phyloP scores from a whole-genome alignment of 2,329 filamentous ascomycete species.

The Dactylellina sp. region DNA sequence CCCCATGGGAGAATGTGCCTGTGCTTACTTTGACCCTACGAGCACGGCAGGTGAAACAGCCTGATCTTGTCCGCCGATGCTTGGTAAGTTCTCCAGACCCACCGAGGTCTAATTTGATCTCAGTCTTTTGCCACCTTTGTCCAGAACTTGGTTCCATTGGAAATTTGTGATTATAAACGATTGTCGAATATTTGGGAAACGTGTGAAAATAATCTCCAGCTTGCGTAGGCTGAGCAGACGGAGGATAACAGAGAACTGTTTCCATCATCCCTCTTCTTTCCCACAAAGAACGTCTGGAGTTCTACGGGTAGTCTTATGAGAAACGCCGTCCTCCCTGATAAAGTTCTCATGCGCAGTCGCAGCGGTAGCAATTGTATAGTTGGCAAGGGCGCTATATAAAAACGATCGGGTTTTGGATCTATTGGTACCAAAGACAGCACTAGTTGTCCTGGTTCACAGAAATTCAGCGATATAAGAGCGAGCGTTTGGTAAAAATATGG shows the following conservation, averaged over 20 bases:
- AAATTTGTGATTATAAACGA: slow-evolving; percentile 36
- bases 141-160: slow-evolving; percentile 40
- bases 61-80: slow-evolving; percentile 90
- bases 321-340: not conserved
- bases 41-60: slow-evolving; percentile 90
- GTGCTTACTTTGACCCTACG: slow-evolving; percentile 80
- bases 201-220: slow-evolving; percentile 30
- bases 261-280: slow-evolving; percentile 40
- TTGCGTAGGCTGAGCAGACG: slow-evolving; percentile 16
- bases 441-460: too few species aligned
- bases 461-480: not conserved
- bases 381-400: not conserved
- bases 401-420: not conserved
- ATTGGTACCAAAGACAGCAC: too few species aligned
- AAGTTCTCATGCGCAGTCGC: not conserved
- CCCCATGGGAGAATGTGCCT: not conserved
- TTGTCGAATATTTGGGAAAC: slow-evolving; percentile 34
- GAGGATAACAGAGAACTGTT: slow-evolving; percentile 32
- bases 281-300: not conserved
- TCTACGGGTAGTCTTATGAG: not conserved
- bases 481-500: not conserved
- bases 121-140: slow-evolving; percentile 47
- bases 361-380: too few species aligned
- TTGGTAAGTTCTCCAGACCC: slow-evolving; percentile 77
- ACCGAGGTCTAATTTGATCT: slow-evolving; percentile 49